Percentiles rank a stretch among this genome's conserved stretches.
Conservation (phyloP, 2,329 filamentous ascomycete species). For the Colletotrichum cereale region DNA sequence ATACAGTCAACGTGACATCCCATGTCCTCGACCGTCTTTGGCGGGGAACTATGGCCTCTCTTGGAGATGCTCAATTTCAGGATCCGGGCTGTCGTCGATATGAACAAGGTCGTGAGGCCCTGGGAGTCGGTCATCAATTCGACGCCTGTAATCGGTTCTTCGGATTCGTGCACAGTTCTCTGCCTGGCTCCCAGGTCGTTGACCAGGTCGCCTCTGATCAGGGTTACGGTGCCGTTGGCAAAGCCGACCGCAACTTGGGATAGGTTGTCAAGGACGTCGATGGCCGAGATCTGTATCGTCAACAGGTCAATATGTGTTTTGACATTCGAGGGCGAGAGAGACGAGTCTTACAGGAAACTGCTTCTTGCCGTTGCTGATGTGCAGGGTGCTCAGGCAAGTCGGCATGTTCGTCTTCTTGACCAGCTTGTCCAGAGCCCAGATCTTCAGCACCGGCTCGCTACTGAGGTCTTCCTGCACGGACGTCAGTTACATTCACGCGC, state of each 20-base stretch:
- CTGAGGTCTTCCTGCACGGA: constrained; percentile 80
- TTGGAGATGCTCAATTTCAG: constrained; percentile 89
- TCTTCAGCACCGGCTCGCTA: constrained; percentile 89
- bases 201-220: constrained; percentile 93
- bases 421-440: constrained; percentile 95
- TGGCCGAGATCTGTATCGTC: constrained; percentile 78
- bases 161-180: constrained; percentile 94
- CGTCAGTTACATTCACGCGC: neutral
- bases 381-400: constrained; percentile 86
- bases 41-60: constrained; percentile 88
- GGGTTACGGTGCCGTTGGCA: constrained; percentile 92
- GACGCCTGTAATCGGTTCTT: constrained; percentile 94
- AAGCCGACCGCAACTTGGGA: constrained; percentile 96
- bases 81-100: constrained; percentile 90
- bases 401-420: constrained; percentile 95
- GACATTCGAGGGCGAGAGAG: neutral
- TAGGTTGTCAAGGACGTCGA: constrained; percentile 87
- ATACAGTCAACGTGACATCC: constrained; percentile 97
- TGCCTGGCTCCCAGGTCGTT: constrained; percentile 96
- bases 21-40: constrained; percentile 87
- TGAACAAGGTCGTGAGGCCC: constrained; percentile 82
- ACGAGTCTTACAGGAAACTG: constrained; percentile 81
- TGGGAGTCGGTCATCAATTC: constrained; percentile 74
- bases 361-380: constrained; percentile 89
- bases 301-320: neutral